A percentile compares a stretch with the other conserved stretches of the same genome.
These are phyloP conservation scores for Hysterangium stoloniferum DNA, from an alignment of 768 basidiomycete species.

Conservation along the genomic window DNA sequence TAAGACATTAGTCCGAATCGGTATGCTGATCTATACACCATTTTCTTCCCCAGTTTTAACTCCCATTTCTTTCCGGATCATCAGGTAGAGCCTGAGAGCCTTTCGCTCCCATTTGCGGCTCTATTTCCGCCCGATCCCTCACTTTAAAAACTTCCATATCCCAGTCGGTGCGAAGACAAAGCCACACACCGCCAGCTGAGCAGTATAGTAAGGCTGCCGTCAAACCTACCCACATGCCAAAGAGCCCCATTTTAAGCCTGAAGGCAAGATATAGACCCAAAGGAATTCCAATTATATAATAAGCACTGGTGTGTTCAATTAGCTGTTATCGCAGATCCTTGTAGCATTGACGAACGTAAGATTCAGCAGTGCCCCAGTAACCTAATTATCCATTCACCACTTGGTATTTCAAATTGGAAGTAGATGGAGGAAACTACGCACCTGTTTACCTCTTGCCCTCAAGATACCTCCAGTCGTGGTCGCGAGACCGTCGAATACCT, in stretches of 20 bases:
- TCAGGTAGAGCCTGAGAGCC: no score
- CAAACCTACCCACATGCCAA: conserved; percentile 81
- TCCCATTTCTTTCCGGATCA: no score
- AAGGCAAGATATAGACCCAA: conserved; percentile 76
- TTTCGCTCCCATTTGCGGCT: no score
- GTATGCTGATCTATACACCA: no score
- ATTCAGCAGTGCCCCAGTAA: conserved; percentile 67
- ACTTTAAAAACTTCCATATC: conserved; percentile 57
- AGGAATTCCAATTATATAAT: conserved; percentile 78
- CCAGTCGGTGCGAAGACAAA: conserved; percentile 61
- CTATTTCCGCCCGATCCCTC: conserved; percentile 38
- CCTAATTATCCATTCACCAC: not conserved
- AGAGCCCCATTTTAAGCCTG: conserved; percentile 43
- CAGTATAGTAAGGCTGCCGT: conserved; percentile 57
- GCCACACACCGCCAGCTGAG: conserved; percentile 41
- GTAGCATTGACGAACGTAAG: conserved; percentile 38
- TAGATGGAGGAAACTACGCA: no score
- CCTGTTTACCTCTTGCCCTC: conserved; percentile 75
- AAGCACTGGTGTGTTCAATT: conserved; percentile 40
- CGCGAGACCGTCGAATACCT: conserved; percentile 74
- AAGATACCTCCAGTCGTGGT: conserved; percentile 70
- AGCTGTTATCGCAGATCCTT: conserved; percentile 13
- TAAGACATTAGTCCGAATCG: no score
- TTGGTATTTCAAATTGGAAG: not conserved
- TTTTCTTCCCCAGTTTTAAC: no score